A percentile compares a stretch with the other conserved stretches of the same genome.
Conservation (phyloP, 2,329 filamentous ascomycete species). For the Fusarium chlamydosporum region DNA sequence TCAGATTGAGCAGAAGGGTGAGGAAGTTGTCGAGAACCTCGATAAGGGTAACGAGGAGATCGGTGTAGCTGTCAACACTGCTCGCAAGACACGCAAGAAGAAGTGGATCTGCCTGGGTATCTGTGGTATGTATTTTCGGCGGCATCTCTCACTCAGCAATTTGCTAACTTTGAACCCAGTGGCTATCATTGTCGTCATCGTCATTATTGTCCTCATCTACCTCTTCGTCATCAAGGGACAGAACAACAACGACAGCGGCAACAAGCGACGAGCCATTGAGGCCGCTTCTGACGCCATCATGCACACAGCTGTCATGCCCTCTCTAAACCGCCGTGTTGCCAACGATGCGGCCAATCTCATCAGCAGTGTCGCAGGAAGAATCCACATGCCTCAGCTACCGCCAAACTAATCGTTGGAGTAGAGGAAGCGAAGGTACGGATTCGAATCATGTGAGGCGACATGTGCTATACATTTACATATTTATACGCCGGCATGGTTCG, state of each 20-base stretch:
- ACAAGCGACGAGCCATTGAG: slow-evolving; percentile 53
- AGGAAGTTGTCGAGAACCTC: slow-evolving; percentile 87
- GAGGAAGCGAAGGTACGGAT: not conserved
- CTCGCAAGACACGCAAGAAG: slow-evolving; percentile 85
- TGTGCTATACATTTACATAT: slow-evolving; percentile 2
- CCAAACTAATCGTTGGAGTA: slow-evolving; percentile 29
- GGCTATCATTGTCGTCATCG: slow-evolving; percentile 66
- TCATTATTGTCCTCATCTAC: slow-evolving; percentile 66
- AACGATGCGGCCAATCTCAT: slow-evolving; percentile 33
- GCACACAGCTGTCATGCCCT: slow-evolving; percentile 40
- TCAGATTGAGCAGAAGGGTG: slow-evolving; percentile 87
- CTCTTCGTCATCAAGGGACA: slow-evolving; percentile 58
- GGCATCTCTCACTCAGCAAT: not conserved
- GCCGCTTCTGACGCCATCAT: slow-evolving; percentile 43
- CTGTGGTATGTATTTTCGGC: slow-evolving; percentile 62
- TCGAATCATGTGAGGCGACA: slow-evolving; percentile 1
- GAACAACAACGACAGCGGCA: slow-evolving; percentile 47
- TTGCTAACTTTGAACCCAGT: slow-evolving; percentile 58
- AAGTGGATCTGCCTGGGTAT: slow-evolving; percentile 97
- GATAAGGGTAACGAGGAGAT: slow-evolving; percentile 89
- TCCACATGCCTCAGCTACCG: slow-evolving; percentile 48
- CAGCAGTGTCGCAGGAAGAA: slow-evolving; percentile 35
- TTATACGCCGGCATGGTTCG: slow-evolving; percentile 7
- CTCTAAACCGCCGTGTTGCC: slow-evolving; percentile 36
- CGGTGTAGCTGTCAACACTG: slow-evolving; percentile 83